Conservation (phyloP, 169 alveolate genomes). For the Miamiensis avidus region DNA sequence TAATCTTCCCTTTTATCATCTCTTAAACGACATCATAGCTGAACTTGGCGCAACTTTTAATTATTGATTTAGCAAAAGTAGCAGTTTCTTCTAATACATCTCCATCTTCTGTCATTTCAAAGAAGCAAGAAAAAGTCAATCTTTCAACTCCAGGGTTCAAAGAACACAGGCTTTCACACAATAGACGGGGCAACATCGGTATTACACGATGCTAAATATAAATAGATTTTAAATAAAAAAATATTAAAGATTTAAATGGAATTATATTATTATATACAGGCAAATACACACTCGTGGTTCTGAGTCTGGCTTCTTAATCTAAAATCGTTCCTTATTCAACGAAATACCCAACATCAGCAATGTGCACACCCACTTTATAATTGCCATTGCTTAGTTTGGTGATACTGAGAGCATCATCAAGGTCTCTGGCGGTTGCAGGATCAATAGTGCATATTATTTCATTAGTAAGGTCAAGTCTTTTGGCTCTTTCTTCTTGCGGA, state of each 20-base stretch:
- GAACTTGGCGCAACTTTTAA: constrained; percentile 68
- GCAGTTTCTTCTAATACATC: constrained; percentile 49
- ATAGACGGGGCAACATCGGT: constrained; percentile 90
- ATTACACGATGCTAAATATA: constrained; percentile 45
- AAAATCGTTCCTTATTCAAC: constrained; percentile 64
- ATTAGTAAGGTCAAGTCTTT: constrained; percentile 76
- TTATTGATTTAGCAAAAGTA: constrained; percentile 65
- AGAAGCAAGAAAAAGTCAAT: constrained; percentile 86
- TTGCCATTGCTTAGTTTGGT: constrained; percentile 60
- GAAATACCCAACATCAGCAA: constrained; percentile 83
- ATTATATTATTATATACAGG: constrained; percentile 62
- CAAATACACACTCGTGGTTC: constrained; percentile 82
- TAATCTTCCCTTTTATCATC: constrained; percentile 52
- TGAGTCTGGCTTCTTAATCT: constrained; percentile 77
- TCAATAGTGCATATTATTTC: constrained; percentile 77
- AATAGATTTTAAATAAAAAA: neutral
- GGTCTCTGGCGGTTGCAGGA: constrained; percentile 83
- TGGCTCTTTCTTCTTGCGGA: constrained; percentile 54
- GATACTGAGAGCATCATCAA: constrained; percentile 85
- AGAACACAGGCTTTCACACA: constrained; percentile 89
- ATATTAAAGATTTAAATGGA: neutral
- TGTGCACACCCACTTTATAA: constrained; percentile 86
- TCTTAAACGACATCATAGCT: constrained; percentile 68
- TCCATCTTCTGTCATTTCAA: constrained; percentile 72
- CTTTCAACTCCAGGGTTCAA: constrained; percentile 85